A percentile compares a stretch with the other conserved stretches of the same genome.
Conservation (phyloP, 2,329 filamentous ascomycete species). For the Trichophyton verrucosum region DNA sequence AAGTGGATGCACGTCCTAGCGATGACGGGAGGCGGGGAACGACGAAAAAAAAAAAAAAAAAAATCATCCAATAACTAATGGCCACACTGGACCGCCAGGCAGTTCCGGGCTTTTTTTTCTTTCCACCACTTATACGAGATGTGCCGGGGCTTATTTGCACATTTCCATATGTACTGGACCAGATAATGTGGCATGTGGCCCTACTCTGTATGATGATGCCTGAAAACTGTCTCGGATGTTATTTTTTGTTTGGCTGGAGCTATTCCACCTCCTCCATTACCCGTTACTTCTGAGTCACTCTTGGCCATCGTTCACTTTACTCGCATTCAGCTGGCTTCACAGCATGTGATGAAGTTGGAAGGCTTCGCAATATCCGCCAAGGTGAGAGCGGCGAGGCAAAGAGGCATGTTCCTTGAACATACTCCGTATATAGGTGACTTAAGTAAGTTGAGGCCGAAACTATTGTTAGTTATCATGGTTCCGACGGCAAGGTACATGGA, state of each 20-base stretch:
- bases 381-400: not conserved
- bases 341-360: not conserved
- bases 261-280: not conserved
- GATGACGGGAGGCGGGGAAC: not conserved
- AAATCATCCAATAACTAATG: not conserved
- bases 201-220: not conserved
- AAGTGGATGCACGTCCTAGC: not conserved
- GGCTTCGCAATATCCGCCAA: not conserved
- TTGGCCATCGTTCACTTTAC: not conserved
- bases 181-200: not conserved
- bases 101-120: not conserved
- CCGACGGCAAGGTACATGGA: not conserved
- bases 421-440: not conserved
- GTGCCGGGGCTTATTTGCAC: not conserved
- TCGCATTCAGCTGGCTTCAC: not conserved
- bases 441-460: not conserved
- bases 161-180: not conserved
- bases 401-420: not conserved
- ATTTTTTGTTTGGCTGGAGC: not conserved
- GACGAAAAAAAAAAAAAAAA: too few relatives aligned
- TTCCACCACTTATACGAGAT: not conserved
- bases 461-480: not conserved
- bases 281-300: not conserved
- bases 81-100: not conserved
- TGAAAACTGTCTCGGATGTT: not conserved